These are phyloP conservation scores for Calonectria crousiana DNA, from an alignment of 2,329 filamentous ascomycete genomes.

Conservation along the genomic window DNA sequence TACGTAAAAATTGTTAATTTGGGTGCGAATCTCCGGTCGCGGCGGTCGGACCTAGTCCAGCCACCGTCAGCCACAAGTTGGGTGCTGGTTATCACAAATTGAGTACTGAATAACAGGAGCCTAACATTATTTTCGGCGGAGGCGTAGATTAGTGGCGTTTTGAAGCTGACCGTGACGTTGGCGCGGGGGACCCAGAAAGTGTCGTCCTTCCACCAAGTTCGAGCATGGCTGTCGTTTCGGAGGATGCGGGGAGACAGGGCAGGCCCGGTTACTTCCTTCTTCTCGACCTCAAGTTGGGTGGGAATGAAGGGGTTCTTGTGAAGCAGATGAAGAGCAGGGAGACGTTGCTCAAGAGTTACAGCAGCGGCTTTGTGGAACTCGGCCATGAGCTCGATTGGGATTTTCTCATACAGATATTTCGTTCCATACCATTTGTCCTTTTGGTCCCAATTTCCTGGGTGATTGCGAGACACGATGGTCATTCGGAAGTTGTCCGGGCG, in stretches of 20 bases:
- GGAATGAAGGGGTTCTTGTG: slow-evolving; percentile 97
- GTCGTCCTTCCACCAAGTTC: slow-evolving; percentile 97
- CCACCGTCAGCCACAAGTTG: no score
- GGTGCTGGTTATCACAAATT: no score
- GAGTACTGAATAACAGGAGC: slow-evolving; percentile 82
- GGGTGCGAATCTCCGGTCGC: no score
- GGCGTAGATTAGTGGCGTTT: slow-evolving; percentile 82
- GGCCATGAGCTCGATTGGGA: slow-evolving; percentile 79
- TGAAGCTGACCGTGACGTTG: slow-evolving; percentile 83
- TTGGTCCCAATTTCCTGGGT: slow-evolving; percentile 85
- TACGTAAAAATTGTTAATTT: no score
- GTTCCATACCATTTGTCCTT: slow-evolving; percentile 99
- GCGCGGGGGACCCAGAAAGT: slow-evolving; percentile 98
- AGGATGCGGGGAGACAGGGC: slow-evolving; percentile 82
- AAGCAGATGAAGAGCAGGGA: slow-evolving; percentile 83
- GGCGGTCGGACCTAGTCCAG: no score
- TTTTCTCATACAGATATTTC: slow-evolving; percentile 86
- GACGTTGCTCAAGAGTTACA: slow-evolving; percentile 68
- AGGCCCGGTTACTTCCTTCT: slow-evolving; percentile 86
- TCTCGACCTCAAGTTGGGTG: slow-evolving; percentile 91
- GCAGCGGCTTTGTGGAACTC: slow-evolving; percentile 76
- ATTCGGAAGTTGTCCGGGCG: slow-evolving; percentile 91
- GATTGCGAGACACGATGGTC: slow-evolving; percentile 84
- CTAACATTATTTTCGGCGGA: slow-evolving; percentile 85
- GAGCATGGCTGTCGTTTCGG: slow-evolving; percentile 82